Percentiles rank a stretch among this genome's conserved stretches.
phyloP scores from a whole-genome alignment of 2,329 filamentous ascomycete species.

The Epichloe gansuensis region DNA sequence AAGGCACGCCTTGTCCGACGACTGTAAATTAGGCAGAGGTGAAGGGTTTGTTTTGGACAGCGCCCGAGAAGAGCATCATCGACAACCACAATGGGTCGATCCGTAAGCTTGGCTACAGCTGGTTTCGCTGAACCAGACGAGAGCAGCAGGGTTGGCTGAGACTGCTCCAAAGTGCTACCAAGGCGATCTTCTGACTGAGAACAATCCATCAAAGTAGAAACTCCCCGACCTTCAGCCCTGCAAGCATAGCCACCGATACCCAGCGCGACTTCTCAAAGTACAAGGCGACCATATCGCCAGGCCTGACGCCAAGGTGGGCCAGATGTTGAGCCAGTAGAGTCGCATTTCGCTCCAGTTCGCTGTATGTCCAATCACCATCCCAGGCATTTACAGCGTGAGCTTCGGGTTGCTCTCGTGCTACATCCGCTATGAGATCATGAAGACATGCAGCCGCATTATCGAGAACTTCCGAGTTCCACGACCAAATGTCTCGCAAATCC shows the following conservation, averaged over 20 bases:
- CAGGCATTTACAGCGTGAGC: slow-evolving; percentile 9
- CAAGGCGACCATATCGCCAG: slow-evolving; percentile 11
- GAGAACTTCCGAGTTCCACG: slow-evolving; percentile 2
- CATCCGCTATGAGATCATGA: not conserved
- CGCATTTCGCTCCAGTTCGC: slow-evolving; percentile 11
- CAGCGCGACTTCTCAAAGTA: slow-evolving; percentile 15
- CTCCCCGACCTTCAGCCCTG: slow-evolving; percentile 15
- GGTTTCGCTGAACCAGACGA: not conserved
- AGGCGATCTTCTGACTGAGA: not conserved
- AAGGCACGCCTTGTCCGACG: not conserved
- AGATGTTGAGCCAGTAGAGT: slow-evolving; percentile 9
- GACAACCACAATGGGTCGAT: not conserved
- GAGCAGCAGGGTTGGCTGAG: not conserved
- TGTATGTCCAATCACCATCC: slow-evolving; percentile 14
- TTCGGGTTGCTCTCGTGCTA: slow-evolving; percentile 1
- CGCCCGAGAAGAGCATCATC: not conserved
- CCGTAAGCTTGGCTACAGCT: not conserved
- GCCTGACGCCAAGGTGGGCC: not conserved
- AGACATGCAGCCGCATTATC: not conserved
- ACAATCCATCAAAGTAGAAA: slow-evolving; percentile 9
- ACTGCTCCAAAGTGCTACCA: not conserved
- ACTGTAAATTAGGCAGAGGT: not conserved
- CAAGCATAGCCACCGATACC: slow-evolving; percentile 14
- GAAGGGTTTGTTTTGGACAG: not conserved
- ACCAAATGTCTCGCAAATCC: slow-evolving; percentile 3